These are phyloP conservation scores for Pleurotus sapidus DNA, from an alignment of 768 basidiomycete genomes.

Conservation along the genomic window DNA sequence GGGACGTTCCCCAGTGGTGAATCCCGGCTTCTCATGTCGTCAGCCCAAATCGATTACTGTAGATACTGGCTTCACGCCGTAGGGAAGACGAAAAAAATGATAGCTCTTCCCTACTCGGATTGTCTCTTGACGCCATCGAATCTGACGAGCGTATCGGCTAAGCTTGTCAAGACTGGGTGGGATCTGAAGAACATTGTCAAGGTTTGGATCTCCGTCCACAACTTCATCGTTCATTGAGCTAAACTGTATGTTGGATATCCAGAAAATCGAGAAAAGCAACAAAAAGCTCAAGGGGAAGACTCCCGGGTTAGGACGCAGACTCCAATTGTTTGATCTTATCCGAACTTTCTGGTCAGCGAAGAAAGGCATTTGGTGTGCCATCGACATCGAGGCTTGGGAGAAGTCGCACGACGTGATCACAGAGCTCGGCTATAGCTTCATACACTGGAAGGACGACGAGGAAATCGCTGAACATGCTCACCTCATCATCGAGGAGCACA, in stretches of 20 bases:
- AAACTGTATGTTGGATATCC: neutral
- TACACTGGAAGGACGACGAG: constrained; percentile 53
- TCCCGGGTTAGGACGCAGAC: constrained; percentile 49
- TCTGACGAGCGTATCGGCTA: constrained; percentile 56
- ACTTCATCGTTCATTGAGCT: neutral
- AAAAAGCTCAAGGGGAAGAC: constrained; percentile 69
- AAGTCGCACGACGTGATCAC: constrained; percentile 67
- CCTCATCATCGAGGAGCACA: constrained; percentile 62
- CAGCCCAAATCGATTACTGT: constrained; percentile 81
- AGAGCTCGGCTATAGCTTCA: constrained; percentile 76
- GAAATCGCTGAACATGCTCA: constrained; percentile 53
- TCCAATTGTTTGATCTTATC: constrained; percentile 65
- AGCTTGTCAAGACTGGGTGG: constrained; percentile 50
- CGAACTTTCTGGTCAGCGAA: constrained; percentile 62
- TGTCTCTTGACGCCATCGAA: constrained; percentile 64
- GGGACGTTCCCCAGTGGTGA: constrained; percentile 72
- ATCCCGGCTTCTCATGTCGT: constrained; percentile 78
- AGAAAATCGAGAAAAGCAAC: constrained; percentile 82
- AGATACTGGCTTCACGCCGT: constrained; percentile 82
- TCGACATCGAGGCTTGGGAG: constrained; percentile 89
- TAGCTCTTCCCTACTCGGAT: constrained; percentile 77
- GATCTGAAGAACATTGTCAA: constrained; percentile 59
- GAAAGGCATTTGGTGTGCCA: constrained; percentile 68
- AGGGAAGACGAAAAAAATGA: constrained; percentile 56
- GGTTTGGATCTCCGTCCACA: constrained; percentile 30